Base-by-base conservation (phyloP, 2,329 filamentous ascomycete species). In the Chalara sp. region DNA sequence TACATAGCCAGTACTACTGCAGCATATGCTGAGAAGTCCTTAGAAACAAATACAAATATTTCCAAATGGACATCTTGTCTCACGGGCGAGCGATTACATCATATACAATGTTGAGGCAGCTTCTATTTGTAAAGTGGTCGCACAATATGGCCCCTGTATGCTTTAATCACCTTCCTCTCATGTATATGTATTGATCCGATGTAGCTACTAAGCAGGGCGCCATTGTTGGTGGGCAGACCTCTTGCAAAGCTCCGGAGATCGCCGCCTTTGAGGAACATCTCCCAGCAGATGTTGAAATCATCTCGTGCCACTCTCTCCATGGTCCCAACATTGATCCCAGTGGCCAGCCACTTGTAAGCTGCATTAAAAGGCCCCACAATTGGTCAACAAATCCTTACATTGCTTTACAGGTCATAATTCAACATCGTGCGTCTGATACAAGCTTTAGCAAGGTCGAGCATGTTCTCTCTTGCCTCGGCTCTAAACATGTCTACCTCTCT, bases 71-170 rank as follows among this genome's bases (percentile, higher is more conserved):
- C 91, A 97, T 73, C 80, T 92, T 68, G 93, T 99, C 63, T 96
- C 93, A 62, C 84, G 93, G 72, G 84, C 85, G 70, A 96, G 91
- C 84, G 92, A 97, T 78, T 97, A 91, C 70, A 96, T 96, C 72
- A 90, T 99, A 67, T 99, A 99, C 79, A 95, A 87, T 71, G 93
- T 99, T 70, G 92, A 97, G 72, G 93, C 93, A 55, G 89, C 90
- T 62, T 81, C 85, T 58, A 95, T 99, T 69, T 87, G 89, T 67
- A 80, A 79, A 59, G 88, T 96, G 62, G 93, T 96, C 63, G 86
- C 85, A 56, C 76, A 86, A 63, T 99, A 89, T 69, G 93, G 91
- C 57, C 92, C 92, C 62, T 96, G 90, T 96, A 89, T 75, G 85
- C 70, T 43, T 8, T 44, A 30, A 46, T 5, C 6, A 45, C 35